A percentile compares a stretch with the other conserved stretches of the same genome.
Conservation (phyloP, 2,329 filamentous ascomycete species). For the Fusarium circinatum region DNA sequence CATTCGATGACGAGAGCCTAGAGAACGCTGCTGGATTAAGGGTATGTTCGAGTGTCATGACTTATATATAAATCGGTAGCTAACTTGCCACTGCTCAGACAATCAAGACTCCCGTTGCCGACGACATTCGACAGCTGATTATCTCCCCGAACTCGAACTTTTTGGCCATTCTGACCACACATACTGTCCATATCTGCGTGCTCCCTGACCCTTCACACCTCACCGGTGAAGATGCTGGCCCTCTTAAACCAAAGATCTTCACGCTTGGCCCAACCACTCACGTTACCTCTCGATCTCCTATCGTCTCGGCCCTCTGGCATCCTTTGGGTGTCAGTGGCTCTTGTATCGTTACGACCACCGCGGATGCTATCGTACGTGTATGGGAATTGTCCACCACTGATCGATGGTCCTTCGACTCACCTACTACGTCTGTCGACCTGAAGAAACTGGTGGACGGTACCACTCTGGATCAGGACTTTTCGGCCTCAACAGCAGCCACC, state of each 20-base stretch:
- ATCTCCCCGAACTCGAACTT: slow-evolving; percentile 85
- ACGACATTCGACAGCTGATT: slow-evolving; percentile 84
- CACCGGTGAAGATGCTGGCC: slow-evolving; percentile 71
- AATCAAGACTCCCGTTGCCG: slow-evolving; percentile 80
- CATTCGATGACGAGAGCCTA: slow-evolving; percentile 49
- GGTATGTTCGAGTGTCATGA: slow-evolving; percentile 41
- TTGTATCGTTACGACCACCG: slow-evolving; percentile 87
- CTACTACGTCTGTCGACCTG: slow-evolving; percentile 85
- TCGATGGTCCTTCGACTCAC: slow-evolving; percentile 86
- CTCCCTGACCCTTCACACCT: slow-evolving; percentile 84
- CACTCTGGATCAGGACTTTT: slow-evolving; percentile 83
- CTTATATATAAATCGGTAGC: not conserved
- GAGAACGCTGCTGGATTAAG: slow-evolving; percentile 47
- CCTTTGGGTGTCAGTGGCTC: slow-evolving; percentile 84
- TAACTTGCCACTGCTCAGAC: slow-evolving; percentile 58
- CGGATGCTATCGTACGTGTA: slow-evolving; percentile 85
- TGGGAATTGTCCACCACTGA: slow-evolving; percentile 91
- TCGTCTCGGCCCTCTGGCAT: slow-evolving; percentile 90
- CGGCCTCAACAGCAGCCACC: slow-evolving; percentile 76
- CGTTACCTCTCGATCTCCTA: slow-evolving; percentile 83
- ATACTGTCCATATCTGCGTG: slow-evolving; percentile 89
- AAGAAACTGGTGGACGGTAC: slow-evolving; percentile 88
- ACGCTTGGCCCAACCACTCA: slow-evolving; percentile 94
- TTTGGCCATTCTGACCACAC: slow-evolving; percentile 85
- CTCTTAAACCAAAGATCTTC: slow-evolving; percentile 84